Base-by-base conservation (phyloP, 768 basidiomycete species). In the Phaeotremella fagi region DNA sequence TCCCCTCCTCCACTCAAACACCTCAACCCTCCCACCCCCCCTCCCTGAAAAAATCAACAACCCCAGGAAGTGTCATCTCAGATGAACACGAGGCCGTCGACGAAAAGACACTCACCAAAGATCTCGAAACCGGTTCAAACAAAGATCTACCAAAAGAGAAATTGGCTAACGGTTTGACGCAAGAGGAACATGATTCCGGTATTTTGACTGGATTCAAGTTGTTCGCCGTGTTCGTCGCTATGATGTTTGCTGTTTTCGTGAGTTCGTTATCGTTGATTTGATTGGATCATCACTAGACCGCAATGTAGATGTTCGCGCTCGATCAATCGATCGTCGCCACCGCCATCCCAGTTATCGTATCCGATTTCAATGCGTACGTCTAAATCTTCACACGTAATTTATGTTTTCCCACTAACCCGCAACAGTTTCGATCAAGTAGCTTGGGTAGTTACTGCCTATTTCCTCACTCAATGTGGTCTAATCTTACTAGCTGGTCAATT, bases 401-500 rank as follows among this genome's bases (percentile, higher is more conserved):
- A 1, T 26, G 3, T 16, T 47, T n/a, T n/a, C n/a, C n/a, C n/a
- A n/a, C n/a, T n/a, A 27, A n/a, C 41, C 28, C 45, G n/a, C 6
- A 16, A 29, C 23, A 56, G 55, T n/a, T 70, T 70, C 48, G 55
- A 57, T 14, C 51, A 64, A 28, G 68, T 70, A 6, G 33, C 62
- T 15, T 70, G 68, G 68, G 51, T 70, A 46, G 58, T 70, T 46
- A 70, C 68, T 18, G 64, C 50, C 23, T 65, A 65, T 26, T 59
- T 61, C 55, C 57, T 66, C 41, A 68, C 68, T 6, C 68, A 70
- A 61, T 67, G 67, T 50, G 64, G 65, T 55, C 63, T 70, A 23
- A 67, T 73, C 37, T 63, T 71, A 9, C 64, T 72, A 28, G 67
- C 60, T 50, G 73, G 72, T 24, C 70, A 75, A 52, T 46, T 69